Conservation (phyloP, 441 rosid genomes). For the Aquilaria agallochum region DNA sequence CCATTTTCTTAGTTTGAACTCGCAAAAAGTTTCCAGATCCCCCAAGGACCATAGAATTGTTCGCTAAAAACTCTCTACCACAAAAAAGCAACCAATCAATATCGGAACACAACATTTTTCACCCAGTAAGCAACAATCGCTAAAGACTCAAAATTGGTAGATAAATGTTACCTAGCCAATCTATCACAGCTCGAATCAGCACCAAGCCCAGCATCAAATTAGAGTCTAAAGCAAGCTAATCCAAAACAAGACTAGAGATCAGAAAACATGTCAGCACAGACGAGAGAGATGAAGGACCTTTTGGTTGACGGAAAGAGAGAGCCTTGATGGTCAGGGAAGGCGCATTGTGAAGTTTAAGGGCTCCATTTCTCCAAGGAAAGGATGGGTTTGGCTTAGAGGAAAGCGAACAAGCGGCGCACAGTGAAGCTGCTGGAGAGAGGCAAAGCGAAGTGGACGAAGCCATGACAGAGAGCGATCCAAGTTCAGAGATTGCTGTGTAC, state of each 20-base stretch:
- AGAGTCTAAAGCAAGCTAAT: background rate
- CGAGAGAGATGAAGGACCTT: slow-evolving; percentile 26
- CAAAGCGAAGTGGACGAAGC: slow-evolving; percentile 10
- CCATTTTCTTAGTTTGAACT: no score
- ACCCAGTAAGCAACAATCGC: no score
- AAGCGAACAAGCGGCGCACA: slow-evolving; percentile 13
- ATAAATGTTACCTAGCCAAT: background rate
- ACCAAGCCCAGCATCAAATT: background rate
- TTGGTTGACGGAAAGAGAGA: slow-evolving; percentile 29
- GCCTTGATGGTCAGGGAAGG: slow-evolving; percentile 31
- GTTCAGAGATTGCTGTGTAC: background rate
- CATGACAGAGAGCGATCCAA: slow-evolving; percentile 1
- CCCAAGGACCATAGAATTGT: no score
- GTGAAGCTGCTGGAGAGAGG: slow-evolving; percentile 3
- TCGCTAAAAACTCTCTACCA: no score
- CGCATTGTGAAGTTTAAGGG: slow-evolving; percentile 15
- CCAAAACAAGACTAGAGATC: background rate
- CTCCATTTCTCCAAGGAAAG: slow-evolving; percentile 14
- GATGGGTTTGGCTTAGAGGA: slow-evolving; percentile 17
- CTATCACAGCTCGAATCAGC: background rate
- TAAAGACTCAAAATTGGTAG: background rate
- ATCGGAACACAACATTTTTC: no score
- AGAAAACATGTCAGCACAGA: background rate
- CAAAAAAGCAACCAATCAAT: no score
- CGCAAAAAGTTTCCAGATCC: no score